Conservation (phyloP, 2,329 filamentous ascomycete species). For the Fusarium sp. region DNA sequence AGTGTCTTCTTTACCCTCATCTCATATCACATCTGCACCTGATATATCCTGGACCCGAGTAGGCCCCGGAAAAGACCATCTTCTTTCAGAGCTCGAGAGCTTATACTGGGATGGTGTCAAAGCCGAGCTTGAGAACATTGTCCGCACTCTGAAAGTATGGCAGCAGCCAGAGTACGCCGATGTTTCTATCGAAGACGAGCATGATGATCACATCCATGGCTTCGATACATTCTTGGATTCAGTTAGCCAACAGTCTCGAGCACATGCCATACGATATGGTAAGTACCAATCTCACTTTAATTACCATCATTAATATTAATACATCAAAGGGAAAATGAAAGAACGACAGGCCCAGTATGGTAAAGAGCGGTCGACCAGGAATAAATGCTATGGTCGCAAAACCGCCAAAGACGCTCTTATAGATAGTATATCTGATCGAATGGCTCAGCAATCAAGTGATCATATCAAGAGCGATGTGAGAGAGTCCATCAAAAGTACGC, state of each 20-base stretch:
- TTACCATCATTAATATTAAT: neutral
- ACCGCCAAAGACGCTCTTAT: constrained; percentile 2
- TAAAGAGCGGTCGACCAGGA: neutral
- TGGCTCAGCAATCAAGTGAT: constrained; percentile 23
- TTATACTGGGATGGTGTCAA: constrained; percentile 40
- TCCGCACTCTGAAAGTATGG: constrained; percentile 37
- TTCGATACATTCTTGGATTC: constrained; percentile 39
- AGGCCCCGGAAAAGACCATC: constrained; percentile 26
- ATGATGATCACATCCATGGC: constrained; percentile 29
- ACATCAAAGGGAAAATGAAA: constrained; percentile 18
- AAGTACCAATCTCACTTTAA: neutral
- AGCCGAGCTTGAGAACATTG: constrained; percentile 38
- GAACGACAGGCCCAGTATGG: neutral
- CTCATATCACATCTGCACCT: constrained; percentile 25
- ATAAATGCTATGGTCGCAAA: neutral
- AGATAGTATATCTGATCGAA: constrained; percentile 18
- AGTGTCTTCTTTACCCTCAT: constrained; percentile 2
- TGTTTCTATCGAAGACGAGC: constrained; percentile 28
- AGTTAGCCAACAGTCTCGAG: constrained; percentile 35
- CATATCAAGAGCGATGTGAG: constrained; percentile 30
- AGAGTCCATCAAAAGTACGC: constrained; percentile 21
- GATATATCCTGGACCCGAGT: constrained; percentile 27
- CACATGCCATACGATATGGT: constrained; percentile 38
- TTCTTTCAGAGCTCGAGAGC: constrained; percentile 27
- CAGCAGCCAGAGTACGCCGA: constrained; percentile 26